Base-by-base conservation (phyloP, 257 asterid species). In the Penstemon eatonii region DNA sequence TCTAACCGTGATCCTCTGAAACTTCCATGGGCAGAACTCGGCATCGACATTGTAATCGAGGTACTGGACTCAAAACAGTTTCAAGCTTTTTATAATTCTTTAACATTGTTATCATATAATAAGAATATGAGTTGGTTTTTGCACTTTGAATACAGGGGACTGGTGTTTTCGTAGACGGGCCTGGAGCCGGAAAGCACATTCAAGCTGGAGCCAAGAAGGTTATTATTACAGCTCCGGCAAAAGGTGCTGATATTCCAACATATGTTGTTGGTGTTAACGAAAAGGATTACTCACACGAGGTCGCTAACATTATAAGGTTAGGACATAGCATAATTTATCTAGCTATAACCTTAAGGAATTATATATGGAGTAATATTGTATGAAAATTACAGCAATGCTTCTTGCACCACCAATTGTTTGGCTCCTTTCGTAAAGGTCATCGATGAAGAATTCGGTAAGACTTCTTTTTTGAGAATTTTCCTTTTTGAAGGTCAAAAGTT, bases 121-220 rank as follows among this genome's bases (percentile, higher is more conserved):
- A 25, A 1, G 33, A 25, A 25, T 25, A 1, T 25, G 33, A 25
- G 33, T 25, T 25, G 33, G 2, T 25, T 25, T 25, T 25, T 25
- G 2, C 33, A 25, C 33, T 25, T 25, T 25, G 33, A 25, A 25
- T 25, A 25, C 2, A 25, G 96, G 98, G 98, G 72, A 92, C 97
- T 0, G 97, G 97, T 62, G 98, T 90, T 49, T 92, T 92, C 4
- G 96, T 90, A 51, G 98, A 90, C 63, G 96, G 98, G 5, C 98
- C 98, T 0, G 97, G 98, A 60, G 98, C 98, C 0, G 97, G 98
- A 42, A 89, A 92, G 81, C 98, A 92, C 74, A 83, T 92, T 86
- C 97, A 89, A 81, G 98, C 97, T 4, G 98, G 98, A 53, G 98
- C 97, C 19, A 88, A 89, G 89, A 92, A 92, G 83, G 98, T 92